A percentile compares a stretch with the other conserved stretches of the same genome.
Conservation (phyloP, 495 filamentous ascomycete genomes). For the Penicillium steckii region DNA sequence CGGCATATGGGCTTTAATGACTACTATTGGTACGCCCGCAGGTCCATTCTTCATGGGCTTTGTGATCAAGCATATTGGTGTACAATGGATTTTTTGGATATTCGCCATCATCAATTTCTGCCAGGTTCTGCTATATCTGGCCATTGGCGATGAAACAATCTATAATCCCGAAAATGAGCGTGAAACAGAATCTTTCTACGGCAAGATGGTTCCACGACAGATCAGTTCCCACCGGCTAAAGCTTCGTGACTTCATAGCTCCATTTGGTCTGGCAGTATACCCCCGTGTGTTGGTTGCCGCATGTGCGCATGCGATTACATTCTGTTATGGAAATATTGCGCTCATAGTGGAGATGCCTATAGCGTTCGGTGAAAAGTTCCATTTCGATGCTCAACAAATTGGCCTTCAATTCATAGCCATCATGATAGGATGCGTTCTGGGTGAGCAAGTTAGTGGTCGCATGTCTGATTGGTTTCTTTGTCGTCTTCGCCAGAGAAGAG, state of each 20-base stretch:
- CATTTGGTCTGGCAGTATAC: conserved; percentile 16
- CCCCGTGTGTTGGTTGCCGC: conserved; percentile 26
- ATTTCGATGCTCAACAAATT: conserved; percentile 34
- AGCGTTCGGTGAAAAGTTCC: conserved; percentile 28
- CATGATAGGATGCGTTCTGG: conserved; percentile 34
- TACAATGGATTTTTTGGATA: conserved; percentile 38
- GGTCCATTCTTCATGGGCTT: conserved; percentile 38
- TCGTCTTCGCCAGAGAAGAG: conserved; percentile 9
- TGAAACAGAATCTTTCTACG: conserved; percentile 2
- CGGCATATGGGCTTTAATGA: conserved; percentile 35
- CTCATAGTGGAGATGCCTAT: conserved; percentile 35
- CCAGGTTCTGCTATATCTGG: conserved; percentile 25
- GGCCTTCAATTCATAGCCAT: conserved; percentile 37
- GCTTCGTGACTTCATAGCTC: conserved; percentile 19
- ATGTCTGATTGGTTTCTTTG: conserved; percentile 30
- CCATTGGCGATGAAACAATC: conserved; percentile 29
- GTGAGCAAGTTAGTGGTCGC: conserved; percentile 35
- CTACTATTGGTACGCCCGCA: conserved; percentile 27
- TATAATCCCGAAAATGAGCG: conserved; percentile 12
- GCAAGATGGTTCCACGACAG: conserved; percentile 19
- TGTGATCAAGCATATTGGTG: conserved; percentile 28
- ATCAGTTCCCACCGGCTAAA: conserved; percentile 16
- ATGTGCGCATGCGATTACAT: conserved; percentile 27
- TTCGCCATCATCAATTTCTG: conserved; percentile 33
- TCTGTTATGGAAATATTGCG: conserved; percentile 32